Evolutionary conservation across 2,329 filamentous ascomycete genomes (phyloP).

Genomic region (Arachnomyces sp.): DNA sequence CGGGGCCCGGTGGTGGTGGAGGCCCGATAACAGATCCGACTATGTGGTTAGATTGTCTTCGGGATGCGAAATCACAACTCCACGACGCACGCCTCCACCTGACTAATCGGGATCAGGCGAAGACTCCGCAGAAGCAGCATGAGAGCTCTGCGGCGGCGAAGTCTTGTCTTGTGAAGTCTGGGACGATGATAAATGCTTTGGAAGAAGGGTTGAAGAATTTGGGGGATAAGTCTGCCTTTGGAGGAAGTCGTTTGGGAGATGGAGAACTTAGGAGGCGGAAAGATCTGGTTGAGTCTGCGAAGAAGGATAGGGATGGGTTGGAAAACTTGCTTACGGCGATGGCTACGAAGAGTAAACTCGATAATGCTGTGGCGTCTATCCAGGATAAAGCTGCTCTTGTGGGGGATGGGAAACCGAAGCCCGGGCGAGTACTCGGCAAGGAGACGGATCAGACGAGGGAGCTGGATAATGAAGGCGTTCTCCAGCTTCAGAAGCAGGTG

Average conservation of each 20-base stretch:
- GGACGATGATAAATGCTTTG: slow-evolving; percentile 46
- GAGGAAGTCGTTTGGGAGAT: slow-evolving; percentile 42
- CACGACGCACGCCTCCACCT: slow-evolving; percentile 52
- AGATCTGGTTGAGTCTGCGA: slow-evolving; percentile 49
- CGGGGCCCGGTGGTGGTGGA: slow-evolving; percentile 27
- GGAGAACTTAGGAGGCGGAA: slow-evolving; percentile 52
- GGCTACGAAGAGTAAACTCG: slow-evolving; percentile 42
- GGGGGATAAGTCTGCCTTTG: slow-evolving; percentile 20
- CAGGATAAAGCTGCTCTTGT: slow-evolving; percentile 39
- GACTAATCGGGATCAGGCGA: slow-evolving; percentile 53
- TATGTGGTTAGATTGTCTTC: slow-evolving; percentile 54
- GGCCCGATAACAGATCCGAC: slow-evolving; percentile 43
- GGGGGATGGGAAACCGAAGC: slow-evolving; percentile 29
- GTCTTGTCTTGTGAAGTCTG: slow-evolving; percentile 49
- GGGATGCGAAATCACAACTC: slow-evolving; percentile 52
- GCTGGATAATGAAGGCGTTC: slow-evolving; percentile 55
- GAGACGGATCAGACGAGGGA: slow-evolving; percentile 56
- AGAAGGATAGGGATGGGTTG: slow-evolving; percentile 55
- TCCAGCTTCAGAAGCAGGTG: slow-evolving; percentile 55
- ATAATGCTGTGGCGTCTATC: slow-evolving; percentile 38
- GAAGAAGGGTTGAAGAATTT: slow-evolving; percentile 47
- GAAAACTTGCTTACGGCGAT: slow-evolving; percentile 53
- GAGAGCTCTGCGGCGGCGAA: slow-evolving; percentile 56
- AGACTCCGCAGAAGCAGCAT: slow-evolving; percentile 51
- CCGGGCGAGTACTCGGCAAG: slow-evolving; percentile 42